phyloP scores from a whole-genome alignment of 2,329 filamentous ascomycete genomes.

The Trichocomaceae sp. region DNA sequence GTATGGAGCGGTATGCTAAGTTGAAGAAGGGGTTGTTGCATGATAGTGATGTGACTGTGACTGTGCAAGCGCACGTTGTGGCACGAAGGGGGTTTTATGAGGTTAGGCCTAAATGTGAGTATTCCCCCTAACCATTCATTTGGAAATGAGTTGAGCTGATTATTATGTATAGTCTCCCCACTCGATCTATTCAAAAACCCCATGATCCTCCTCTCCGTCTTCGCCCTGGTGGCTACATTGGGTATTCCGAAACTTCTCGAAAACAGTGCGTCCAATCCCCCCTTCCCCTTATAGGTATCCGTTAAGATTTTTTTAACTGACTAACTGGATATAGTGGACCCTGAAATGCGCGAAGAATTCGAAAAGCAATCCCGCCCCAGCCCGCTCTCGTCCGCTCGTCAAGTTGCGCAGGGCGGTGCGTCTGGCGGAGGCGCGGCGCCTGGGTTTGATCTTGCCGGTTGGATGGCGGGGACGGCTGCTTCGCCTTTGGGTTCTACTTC shows the following conservation, averaged over 20 bases:
- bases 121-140: slow-evolving; percentile 18
- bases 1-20: slow-evolving; percentile 44
- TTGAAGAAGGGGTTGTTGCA: slow-evolving; percentile 21
- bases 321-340: slow-evolving; percentile 96
- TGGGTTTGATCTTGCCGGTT: slow-evolving; percentile 59
- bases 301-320: too few species aligned
- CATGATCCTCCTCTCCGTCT: slow-evolving; percentile 88
- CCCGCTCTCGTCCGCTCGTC: slow-evolving; percentile 55
- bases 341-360: slow-evolving; percentile 88
- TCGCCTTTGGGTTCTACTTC: slow-evolving; percentile 17
- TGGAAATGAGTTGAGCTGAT: neutral
- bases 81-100: slow-evolving; percentile 68
- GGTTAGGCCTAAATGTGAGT: slow-evolving; percentile 68
- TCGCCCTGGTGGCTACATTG: slow-evolving; percentile 75
- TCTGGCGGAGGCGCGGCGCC: slow-evolving; percentile 43
- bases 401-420: slow-evolving; percentile 47
- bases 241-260: slow-evolving; percentile 95
- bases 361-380: slow-evolving; percentile 79
- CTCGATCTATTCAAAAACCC: slow-evolving; percentile 82
- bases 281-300: neutral
- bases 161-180: slow-evolving; percentile 58
- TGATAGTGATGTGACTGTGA: too few species aligned
- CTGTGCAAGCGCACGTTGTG: slow-evolving; percentile 57
- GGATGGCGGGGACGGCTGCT: slow-evolving; percentile 54
- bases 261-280: slow-evolving; percentile 67